Evolutionary conservation across 495 filamentous ascomycete species (phyloP), one percentile per base, ranked within the genome.

Genomic region (Polyplosphaeria fusca): DNA sequence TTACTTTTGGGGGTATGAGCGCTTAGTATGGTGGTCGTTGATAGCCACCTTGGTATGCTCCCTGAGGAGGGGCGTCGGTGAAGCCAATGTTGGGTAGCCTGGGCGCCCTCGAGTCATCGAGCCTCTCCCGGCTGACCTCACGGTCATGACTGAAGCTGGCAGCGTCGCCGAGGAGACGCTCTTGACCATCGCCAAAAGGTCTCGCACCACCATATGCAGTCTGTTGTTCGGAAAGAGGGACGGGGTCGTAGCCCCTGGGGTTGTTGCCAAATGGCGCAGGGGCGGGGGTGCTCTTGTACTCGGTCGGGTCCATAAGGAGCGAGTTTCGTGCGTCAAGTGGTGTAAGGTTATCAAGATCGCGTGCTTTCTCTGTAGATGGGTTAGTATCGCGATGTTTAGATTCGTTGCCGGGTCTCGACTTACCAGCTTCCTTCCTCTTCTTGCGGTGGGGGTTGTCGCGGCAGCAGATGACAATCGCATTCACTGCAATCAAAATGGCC

Each of bases 301-400:
- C 64, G 43, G 52, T 64, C 1, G 72, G 68, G 39, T 72, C 66
- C 66, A 91, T 85, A 38, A 98, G 82, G 5, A 98, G 81, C 12
- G 90, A 93, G 69, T 95, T 95, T 56, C 90, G 87, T 0, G 92
- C 86, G 64, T 92, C 90, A 25, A 98, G 76, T 11, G 93, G 86
- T 3, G 93, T 97, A 32, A 97, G 82, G 54, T 86, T 84, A 70
- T 95, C 91, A 32, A 89, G 77, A 64, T 93, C 88, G 52, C 86
- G 85, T 58, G 82, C 67, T 78, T 95, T 93, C 72, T 96, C 91
- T 86, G 73, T 55, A 38, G 28, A 42, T 22, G 3, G 9, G 16
- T 14, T 55, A 58, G 40, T 28, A 18, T 23, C 32, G 11, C 22
- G 22, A 28, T 47, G 25, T 46, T 12, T 4, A 22, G 13, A 11